Evolutionary conservation across 1,284 basidiomycete species (phyloP), one percentile per base, ranked within the genome.

Genomic region (Porodaedalea pini): DNA sequence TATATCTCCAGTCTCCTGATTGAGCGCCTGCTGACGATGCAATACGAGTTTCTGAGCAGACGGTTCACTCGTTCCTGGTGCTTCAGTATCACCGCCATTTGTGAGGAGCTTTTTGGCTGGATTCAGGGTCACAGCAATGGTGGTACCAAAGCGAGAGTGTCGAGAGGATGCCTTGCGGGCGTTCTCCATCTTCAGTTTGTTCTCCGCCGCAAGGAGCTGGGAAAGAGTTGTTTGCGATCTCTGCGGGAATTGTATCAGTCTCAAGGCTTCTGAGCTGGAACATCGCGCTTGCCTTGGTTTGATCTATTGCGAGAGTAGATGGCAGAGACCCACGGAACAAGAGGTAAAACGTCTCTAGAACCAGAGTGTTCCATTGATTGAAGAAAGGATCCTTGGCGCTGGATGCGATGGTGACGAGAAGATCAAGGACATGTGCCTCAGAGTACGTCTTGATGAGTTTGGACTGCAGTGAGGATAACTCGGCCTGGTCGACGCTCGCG

Each of bases 81-180:
- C 66, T 39, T 65, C 64, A 29, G 63, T 68, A 31, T 66, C 68
- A 34, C 60, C 65, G 3, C 59, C 54, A 27, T 59, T 58, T 8
- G 59, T 55, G 41, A 4, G 61, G 57, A 31, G 66, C 64, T 44
- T 73, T 74, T 69, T 81, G 81, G 66, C 76, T 78, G 21, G 69
- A 58, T 89, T 83, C 65, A 86, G 74, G 61, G 79, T 81, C 51
- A 97, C 86, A 11, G 87, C 74, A 61, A 97, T 86, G 2, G 94
- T 96, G 0, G 94, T 97, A 0, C 94, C 94, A 70, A 98, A 98
- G 37, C 94, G 83, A 23, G 92, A 92, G 71, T 98, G 94, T 27
- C 94, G 82, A 15, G 92, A 89, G n/a, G 84, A 78, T 1, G 84
- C 78, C 51, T 80, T 80, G 36, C 85, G 80, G 0, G 81, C 74